Conservation (phyloP, 352 stramenopile species). For the Pythium brachiatum region DNA sequence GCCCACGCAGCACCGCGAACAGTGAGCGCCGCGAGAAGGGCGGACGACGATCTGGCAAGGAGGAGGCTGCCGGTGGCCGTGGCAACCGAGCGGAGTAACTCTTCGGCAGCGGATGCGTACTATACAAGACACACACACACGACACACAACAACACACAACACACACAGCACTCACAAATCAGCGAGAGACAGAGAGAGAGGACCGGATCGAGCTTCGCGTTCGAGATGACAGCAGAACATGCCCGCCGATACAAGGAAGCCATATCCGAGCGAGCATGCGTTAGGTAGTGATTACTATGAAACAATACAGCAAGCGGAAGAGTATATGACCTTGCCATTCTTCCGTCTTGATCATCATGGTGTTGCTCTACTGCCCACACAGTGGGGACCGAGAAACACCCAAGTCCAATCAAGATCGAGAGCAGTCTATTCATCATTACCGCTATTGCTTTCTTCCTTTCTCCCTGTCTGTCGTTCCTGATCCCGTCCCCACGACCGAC, state of each 20-base stretch:
- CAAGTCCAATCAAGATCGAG: constrained; percentile 7
- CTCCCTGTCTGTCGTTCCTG: constrained; percentile 2
- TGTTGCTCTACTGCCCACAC: too few relatives aligned
- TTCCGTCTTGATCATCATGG: too few relatives aligned
- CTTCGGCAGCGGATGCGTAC: constrained; percentile 11
- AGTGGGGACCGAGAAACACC: too few relatives aligned
- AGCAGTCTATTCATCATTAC: constrained; percentile 30
- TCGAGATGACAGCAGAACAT: constrained; percentile 3
- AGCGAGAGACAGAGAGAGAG: constrained; percentile 14
- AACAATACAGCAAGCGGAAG: constrained; percentile 19
- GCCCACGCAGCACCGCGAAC: constrained; percentile 27
- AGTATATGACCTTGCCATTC: constrained; percentile 12
- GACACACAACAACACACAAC: constrained; percentile 14
- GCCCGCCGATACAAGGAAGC: not conserved
- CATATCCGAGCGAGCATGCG: constrained; percentile 2
- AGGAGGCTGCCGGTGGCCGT: constrained; percentile 43
- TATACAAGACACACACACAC: constrained; percentile 28
- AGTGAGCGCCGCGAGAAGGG: constrained; percentile 58
- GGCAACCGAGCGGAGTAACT: constrained; percentile 48
- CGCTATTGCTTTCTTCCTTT: constrained; percentile 16
- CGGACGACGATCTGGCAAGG: constrained; percentile 61
- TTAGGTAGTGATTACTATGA: constrained; percentile 26
- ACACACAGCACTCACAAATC: constrained; percentile 9
- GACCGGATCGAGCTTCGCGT: not conserved
- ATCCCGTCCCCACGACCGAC: not conserved